Evolutionary conservation across 2,329 filamentous ascomycete species (phyloP).

Genomic region (Ophiostoma fasciatum): DNA sequence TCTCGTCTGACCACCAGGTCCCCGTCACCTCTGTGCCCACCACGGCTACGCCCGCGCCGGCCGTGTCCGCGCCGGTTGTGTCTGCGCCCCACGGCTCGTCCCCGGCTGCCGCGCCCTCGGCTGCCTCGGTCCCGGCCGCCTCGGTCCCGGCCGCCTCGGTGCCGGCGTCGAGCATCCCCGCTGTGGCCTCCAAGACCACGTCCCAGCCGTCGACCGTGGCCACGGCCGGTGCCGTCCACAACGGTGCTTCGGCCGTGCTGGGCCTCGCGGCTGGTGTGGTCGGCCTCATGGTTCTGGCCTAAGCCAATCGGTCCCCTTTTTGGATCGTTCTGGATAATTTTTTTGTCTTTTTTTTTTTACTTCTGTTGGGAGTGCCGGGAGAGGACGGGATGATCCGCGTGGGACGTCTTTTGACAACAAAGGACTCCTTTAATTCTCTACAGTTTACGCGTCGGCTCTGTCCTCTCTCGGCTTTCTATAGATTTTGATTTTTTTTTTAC

Average conservation of each 20-base stretch:
- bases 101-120: constrained; percentile 16
- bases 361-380: too few species aligned
- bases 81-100: constrained; percentile 16
- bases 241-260: constrained; percentile 18
- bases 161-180: constrained; percentile 12
- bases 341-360: constrained; percentile 1
- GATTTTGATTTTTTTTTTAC: neutral
- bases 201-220: constrained; percentile 15
- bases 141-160: neutral
- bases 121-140: neutral
- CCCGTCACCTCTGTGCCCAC: too few species aligned
- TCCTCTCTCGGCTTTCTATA: neutral
- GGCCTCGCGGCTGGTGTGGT: constrained; percentile 24
- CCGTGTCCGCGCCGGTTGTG: neutral
- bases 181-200: constrained; percentile 5
- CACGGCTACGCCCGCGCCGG: too few species aligned
- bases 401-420: too few species aligned
- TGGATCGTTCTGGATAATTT: neutral
- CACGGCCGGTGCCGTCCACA: constrained; percentile 17
- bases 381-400: too few species aligned
- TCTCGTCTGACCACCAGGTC: too few species aligned
- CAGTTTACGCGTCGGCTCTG: too few species aligned
- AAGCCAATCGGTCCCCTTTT: neutral
- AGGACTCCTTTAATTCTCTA: too few species aligned
- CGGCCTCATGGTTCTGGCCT: constrained; percentile 24